phyloP scores from a whole-genome alignment of 2,329 filamentous ascomycete species.

The Fusarium camptoceras region DNA sequence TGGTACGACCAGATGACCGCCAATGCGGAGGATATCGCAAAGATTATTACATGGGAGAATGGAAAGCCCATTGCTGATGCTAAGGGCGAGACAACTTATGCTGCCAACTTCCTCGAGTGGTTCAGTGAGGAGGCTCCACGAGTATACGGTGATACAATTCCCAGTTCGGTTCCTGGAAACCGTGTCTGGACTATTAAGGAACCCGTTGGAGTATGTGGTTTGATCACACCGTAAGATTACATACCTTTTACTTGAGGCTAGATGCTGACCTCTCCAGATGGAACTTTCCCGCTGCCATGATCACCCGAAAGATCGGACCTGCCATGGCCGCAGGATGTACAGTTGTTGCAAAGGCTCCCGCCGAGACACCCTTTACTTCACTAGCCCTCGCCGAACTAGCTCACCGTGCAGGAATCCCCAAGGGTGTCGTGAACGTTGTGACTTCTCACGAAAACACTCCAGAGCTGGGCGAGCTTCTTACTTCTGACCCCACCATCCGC shows the following conservation, averaged over 20 bases:
- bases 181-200: slow-evolving; percentile 83
- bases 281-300: slow-evolving; percentile 88
- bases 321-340: slow-evolving; percentile 95
- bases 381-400: slow-evolving; percentile 89
- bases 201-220: slow-evolving; percentile 83
- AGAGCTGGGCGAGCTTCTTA: slow-evolving; percentile 81
- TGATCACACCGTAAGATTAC: slow-evolving; percentile 75
- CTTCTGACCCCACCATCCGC: slow-evolving; percentile 76
- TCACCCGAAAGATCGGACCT: slow-evolving; percentile 76
- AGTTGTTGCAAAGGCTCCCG: slow-evolving; percentile 89
- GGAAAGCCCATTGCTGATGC: slow-evolving; percentile 85
- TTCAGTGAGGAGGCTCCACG: slow-evolving; percentile 83
- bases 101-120: slow-evolving; percentile 83
- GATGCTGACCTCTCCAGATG: slow-evolving; percentile 60
- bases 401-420: slow-evolving; percentile 86
- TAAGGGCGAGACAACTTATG: slow-evolving; percentile 77
- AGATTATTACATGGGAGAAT: slow-evolving; percentile 89
- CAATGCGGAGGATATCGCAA: slow-evolving; percentile 83
- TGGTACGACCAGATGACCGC: slow-evolving; percentile 86
- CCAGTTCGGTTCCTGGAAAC: slow-evolving; percentile 76
- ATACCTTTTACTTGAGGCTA: not conserved
- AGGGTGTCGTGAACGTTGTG: slow-evolving; percentile 90
- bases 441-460: slow-evolving; percentile 83
- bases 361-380: slow-evolving; percentile 91
- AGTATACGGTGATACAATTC: slow-evolving; percentile 80